Evolutionary conservation across 2,329 filamentous ascomycete species (phyloP).

Genomic region (Chalaropsis thielavioides): DNA sequence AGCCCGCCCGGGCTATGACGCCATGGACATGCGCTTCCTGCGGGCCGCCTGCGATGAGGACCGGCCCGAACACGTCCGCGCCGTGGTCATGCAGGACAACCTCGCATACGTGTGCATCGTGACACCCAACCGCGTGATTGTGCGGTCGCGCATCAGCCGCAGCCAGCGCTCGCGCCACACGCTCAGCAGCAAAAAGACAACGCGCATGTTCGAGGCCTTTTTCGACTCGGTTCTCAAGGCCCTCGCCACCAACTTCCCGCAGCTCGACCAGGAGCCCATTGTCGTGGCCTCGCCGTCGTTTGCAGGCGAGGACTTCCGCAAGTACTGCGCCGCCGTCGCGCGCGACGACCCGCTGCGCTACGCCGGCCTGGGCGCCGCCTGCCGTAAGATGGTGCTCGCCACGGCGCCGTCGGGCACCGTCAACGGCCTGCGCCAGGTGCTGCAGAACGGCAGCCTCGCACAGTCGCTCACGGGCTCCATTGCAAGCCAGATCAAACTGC

Average conservation of each 20-base stretch:
- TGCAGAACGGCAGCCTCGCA: constrained; percentile 63
- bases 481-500: constrained; percentile 24
- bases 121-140: constrained; percentile 62
- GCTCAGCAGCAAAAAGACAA: constrained; percentile 26
- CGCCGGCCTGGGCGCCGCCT: constrained; percentile 51
- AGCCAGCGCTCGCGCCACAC: constrained; percentile 41
- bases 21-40: constrained; percentile 64
- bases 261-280: constrained; percentile 64
- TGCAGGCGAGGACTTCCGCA: constrained; percentile 64
- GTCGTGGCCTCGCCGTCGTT: constrained; percentile 84
- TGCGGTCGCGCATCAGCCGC: constrained; percentile 52
- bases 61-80: constrained; percentile 68
- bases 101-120: constrained; percentile 71
- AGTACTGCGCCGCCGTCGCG: constrained; percentile 45
- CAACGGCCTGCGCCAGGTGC: constrained; percentile 74
- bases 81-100: constrained; percentile 87
- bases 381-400: constrained; percentile 54
- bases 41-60: constrained; percentile 66
- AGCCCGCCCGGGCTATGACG: constrained; percentile 68
- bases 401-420: constrained; percentile 77
- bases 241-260: constrained; percentile 59
- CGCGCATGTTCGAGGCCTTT: constrained; percentile 23
- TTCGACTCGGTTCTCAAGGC: constrained; percentile 30
- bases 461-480: neutral
- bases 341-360: constrained; percentile 31